A percentile compares a stretch with the other conserved stretches of the same genome.
Evolutionary conservation across 495 filamentous ascomycete genomes (phyloP).

Genomic region (Jackrogersella minutella): DNA sequence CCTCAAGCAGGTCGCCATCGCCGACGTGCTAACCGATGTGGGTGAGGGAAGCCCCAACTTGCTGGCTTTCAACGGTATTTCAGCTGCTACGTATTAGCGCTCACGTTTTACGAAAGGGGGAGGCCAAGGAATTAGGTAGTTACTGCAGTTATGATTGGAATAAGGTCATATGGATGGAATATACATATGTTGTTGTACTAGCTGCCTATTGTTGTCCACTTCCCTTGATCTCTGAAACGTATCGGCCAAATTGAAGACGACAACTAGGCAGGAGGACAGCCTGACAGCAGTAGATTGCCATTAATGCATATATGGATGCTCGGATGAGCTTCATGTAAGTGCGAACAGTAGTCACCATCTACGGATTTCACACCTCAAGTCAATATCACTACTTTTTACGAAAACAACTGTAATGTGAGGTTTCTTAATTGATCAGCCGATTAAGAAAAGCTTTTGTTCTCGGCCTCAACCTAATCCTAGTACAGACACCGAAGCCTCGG

Average conservation of each 20-base stretch:
- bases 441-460: slow-evolving; percentile 36
- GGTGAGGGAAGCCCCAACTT: slow-evolving; percentile 35
- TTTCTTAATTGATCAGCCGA: slow-evolving; percentile 15
- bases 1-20: slow-evolving; percentile 43
- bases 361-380: neutral
- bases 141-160: neutral
- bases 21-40: slow-evolving; percentile 31
- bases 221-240: neutral
- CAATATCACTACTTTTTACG: neutral
- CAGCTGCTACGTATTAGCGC: neutral
- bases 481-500: slow-evolving; percentile 40
- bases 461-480: slow-evolving; percentile 47
- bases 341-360: neutral
- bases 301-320: neutral
- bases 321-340: neutral
- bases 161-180: neutral
- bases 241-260: too few species aligned
- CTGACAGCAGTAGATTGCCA: too few species aligned
- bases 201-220: neutral
- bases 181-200: neutral
- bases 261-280: too few species aligned
- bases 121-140: neutral
- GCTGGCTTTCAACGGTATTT: slow-evolving; percentile 46
- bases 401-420: neutral
- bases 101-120: neutral